A percentile compares a stretch with the other conserved stretches of the same genome.
Evolutionary conservation across 2,329 filamentous ascomycete genomes (phyloP).

Genomic region (Ceratocystiopsis sp.): DNA sequence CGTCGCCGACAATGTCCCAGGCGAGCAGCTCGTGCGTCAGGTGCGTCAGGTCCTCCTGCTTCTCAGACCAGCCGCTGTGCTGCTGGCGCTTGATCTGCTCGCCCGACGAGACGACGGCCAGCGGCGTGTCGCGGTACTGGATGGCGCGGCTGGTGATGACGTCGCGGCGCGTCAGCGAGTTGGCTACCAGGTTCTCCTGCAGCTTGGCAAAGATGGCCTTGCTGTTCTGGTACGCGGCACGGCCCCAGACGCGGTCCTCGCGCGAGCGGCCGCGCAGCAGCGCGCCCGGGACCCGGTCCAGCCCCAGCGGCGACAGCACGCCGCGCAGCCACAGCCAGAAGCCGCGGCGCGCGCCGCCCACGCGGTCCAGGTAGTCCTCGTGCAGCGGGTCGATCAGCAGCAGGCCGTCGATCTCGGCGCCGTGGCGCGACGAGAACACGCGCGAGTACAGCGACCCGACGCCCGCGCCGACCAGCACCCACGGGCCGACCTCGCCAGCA

Average conservation of each 20-base stretch:
- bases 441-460: constrained; percentile 78
- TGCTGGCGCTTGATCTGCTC: constrained; percentile 37
- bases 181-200: constrained; percentile 81
- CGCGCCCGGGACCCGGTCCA: constrained; percentile 65
- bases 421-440: constrained; percentile 76
- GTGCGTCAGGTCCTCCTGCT: constrained; percentile 68
- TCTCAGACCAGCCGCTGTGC: constrained; percentile 59
- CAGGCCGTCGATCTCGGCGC: constrained; percentile 56
- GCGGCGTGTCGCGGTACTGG: constrained; percentile 55
- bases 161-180: constrained; percentile 70
- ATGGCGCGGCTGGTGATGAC: constrained; percentile 63
- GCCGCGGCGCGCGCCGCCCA: constrained; percentile 47
- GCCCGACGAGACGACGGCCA: constrained; percentile 73
- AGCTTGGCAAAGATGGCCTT: constrained; percentile 81
- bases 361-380: constrained; percentile 58
- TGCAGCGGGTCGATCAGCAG: constrained; percentile 80
- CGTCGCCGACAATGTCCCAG: constrained; percentile 78
- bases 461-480: constrained; percentile 73
- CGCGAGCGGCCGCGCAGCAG: constrained; percentile 66
- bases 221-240: constrained; percentile 58
- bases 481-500: constrained; percentile 72
- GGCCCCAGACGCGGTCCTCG: constrained; percentile 72
- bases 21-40: constrained; percentile 61
- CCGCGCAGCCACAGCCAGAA: constrained; percentile 80
- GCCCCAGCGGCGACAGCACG: constrained; percentile 68